Base-by-base conservation (phyloP, 768 basidiomycete genomes). In the Royoungia palumana region DNA sequence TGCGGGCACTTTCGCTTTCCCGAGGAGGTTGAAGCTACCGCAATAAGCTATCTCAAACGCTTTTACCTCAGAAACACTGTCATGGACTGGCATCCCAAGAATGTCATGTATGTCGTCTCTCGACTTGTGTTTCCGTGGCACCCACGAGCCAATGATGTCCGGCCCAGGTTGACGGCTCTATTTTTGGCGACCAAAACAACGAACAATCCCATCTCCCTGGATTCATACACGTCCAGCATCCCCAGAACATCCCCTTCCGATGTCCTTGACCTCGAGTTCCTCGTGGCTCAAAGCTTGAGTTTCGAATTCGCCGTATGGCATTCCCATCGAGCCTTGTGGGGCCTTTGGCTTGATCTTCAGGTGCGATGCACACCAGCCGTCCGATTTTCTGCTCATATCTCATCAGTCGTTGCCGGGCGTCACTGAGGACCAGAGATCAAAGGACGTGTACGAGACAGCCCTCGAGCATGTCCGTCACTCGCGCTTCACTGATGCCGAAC, bases 1-100 rank as follows among this genome's bases (percentile, higher is more conserved):
- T 95, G 89, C 62, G 82, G 81, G 0, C 82, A 83, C 55, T 94
- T 96, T 61, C 81, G 84, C 39, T 89, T 95, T 63, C 87, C 91
- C 0, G 91, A 95, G 58, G 85, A 92, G 61, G 92, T 98, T 7
- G 90, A 94, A 66, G 89, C 92, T 0, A 97, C 95, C 4, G 93
- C 94, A 0, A 78, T 89, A 49, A 84, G 80, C 47, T 99, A 96
- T 68, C 73, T 99, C 57, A 98, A 98, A 67, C 79, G 96, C 5
- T 99, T 99, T 69, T 99, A 98, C 65, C 78, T 98, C 47, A 88
- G 88, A 71, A 98, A 98, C 63, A 98, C 94, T 2, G 92, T 94
- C 45, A 97, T 98, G 94, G 96, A 98, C 65, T 97, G 92, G 86
- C 96, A 98, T 72, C 96, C 96, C 0, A 95, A 94, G 70, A 94